Evolutionary conservation across 139 green algal genomes (phyloP).

Genomic region (Haematococcus sp.): DNA sequence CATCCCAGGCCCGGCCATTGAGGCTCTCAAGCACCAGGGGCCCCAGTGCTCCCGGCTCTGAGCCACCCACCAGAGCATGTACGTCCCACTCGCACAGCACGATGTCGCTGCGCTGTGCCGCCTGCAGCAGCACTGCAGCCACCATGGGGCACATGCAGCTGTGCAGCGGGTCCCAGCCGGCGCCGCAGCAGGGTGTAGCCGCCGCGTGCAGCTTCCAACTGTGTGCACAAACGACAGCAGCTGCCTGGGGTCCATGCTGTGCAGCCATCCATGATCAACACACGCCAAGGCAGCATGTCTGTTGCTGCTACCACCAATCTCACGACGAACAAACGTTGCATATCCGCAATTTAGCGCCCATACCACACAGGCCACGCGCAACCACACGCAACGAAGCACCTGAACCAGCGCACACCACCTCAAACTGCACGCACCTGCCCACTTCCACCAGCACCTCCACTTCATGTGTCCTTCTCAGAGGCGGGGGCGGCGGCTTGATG

Average conservation of each 20-base stretch:
- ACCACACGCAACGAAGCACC: too few relatives aligned
- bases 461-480: too few relatives aligned
- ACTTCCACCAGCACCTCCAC: too few relatives aligned
- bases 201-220: conserved; percentile 7
- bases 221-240: neutral
- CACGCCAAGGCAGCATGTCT: too few relatives aligned
- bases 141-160: conserved; percentile 17
- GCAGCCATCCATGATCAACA: neutral
- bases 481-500: too few relatives aligned
- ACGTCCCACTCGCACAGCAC: conserved; percentile 13
- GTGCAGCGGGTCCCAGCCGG: conserved; percentile 23
- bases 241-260: neutral
- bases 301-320: too few relatives aligned
- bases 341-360: too few relatives aligned
- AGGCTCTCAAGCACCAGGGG: neutral
- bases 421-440: too few relatives aligned
- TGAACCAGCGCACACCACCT: too few relatives aligned
- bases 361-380: too few relatives aligned
- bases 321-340: too few relatives aligned
- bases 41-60: neutral
- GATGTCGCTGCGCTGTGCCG: neutral
- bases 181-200: conserved; percentile 18
- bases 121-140: conserved; percentile 20
- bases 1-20: neutral
- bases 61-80: neutral